Conservation (phyloP, 495 filamentous ascomycete species). For the Elasticomyces elasticus region DNA sequence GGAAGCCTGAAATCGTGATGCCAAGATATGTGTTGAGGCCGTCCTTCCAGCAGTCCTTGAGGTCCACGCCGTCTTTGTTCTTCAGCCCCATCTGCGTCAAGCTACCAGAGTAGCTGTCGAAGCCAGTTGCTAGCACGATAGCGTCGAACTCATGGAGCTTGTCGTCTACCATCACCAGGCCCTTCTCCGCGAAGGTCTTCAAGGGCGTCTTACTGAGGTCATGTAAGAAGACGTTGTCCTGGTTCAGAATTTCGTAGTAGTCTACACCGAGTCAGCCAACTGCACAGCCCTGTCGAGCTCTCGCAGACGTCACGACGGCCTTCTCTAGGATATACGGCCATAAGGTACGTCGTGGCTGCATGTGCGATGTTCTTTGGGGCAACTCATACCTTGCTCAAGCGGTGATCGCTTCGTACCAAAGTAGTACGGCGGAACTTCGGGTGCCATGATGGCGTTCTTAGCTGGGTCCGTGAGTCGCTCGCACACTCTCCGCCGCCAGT, state of each 20-base stretch:
- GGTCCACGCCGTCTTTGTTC: conserved; percentile 1
- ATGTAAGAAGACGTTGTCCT: conserved; percentile 15
- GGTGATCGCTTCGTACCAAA: conserved; percentile 18
- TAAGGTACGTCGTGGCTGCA: too few species aligned
- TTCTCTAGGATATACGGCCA: too few species aligned
- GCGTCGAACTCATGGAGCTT: conserved; percentile 17
- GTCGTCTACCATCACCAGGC: conserved; percentile 10
- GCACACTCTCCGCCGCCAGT: conserved; percentile 12
- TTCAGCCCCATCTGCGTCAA: conserved; percentile 13
- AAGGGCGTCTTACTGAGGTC: conserved; percentile 17
- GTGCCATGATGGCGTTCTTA: conserved; percentile 14
- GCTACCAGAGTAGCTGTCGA: conserved; percentile 15
- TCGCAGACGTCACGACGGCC: too few species aligned
- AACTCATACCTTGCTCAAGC: conserved; percentile 11
- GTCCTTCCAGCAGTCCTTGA: conserved; percentile 13
- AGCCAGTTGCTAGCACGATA: conserved; percentile 22
- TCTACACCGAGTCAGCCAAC: not conserved
- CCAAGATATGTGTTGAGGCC: conserved; percentile 19
- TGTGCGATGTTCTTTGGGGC: too few species aligned
- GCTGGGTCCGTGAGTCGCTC: conserved; percentile 18
- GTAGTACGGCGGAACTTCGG: conserved; percentile 7
- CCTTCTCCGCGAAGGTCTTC: conserved; percentile 5
- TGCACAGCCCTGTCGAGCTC: too few species aligned
- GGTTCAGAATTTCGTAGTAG: conserved; percentile 25
- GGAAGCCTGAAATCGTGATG: conserved; percentile 15